Percentiles rank a stretch among this genome's conserved stretches.
Evolutionary conservation across 1,139 yeast species (phyloP).

Genomic region (Arxiozyma slooffiae): DNA sequence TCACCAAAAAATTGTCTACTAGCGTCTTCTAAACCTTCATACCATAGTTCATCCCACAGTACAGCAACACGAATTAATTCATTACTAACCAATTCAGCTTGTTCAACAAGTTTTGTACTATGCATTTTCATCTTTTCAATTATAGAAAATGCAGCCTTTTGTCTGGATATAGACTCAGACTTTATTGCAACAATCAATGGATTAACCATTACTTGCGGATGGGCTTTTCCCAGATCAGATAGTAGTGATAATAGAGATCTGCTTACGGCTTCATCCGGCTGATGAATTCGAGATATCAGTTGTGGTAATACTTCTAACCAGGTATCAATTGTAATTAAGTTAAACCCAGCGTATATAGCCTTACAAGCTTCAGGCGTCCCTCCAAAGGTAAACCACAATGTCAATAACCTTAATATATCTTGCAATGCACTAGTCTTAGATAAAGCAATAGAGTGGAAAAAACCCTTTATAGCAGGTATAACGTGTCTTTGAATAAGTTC

Average conservation of each 20-base stretch:
- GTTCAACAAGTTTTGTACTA: slow-evolving; percentile 75
- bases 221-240: slow-evolving; percentile 85
- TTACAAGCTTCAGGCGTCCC: slow-evolving; percentile 85
- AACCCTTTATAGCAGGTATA: slow-evolving; percentile 89
- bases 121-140: slow-evolving; percentile 88
- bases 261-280: slow-evolving; percentile 80
- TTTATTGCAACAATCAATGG: slow-evolving; percentile 95
- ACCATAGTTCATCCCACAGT: slow-evolving; percentile 97
- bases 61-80: slow-evolving; percentile 93
- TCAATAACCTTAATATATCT: slow-evolving; percentile 79
- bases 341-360: slow-evolving; percentile 86
- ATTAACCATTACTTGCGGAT: slow-evolving; percentile 93
- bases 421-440: slow-evolving; percentile 83
- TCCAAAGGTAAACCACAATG: slow-evolving; percentile 94
- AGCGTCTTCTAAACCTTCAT: slow-evolving; percentile 95
- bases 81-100: slow-evolving; percentile 86
- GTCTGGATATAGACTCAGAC: slow-evolving; percentile 81
- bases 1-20: slow-evolving; percentile 90
- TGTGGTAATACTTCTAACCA: slow-evolving; percentile 97
- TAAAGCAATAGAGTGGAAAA: slow-evolving; percentile 86
- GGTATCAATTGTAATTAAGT: slow-evolving; percentile 78
- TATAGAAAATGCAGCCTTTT: slow-evolving; percentile 83
- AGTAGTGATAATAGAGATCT: slow-evolving; percentile 68
- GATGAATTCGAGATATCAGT: slow-evolving; percentile 90
- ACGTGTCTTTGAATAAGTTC: slow-evolving; percentile 73